Percentiles rank a stretch among this genome's conserved stretches.
These are phyloP conservation scores for Urtica urens DNA, from an alignment of 306 rosid genomes.

Conservation along the genomic window DNA sequence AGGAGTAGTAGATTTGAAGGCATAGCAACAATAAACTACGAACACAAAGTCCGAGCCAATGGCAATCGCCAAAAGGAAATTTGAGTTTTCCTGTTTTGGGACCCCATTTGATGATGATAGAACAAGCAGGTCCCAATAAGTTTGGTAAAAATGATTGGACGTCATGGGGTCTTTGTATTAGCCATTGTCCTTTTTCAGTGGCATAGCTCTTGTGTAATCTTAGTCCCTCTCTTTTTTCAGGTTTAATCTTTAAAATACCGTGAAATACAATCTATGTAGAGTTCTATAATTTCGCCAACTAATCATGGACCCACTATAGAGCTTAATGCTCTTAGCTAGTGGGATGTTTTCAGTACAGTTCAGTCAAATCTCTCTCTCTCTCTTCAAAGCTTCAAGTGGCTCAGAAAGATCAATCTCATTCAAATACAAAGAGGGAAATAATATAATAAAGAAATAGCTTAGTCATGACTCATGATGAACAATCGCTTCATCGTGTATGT, in stretches of 20 bases:
- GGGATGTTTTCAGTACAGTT: background rate
- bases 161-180: constrained; percentile 7
- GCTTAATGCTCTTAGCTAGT: background rate
- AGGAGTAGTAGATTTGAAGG: constrained; percentile 25
- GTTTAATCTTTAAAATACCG: background rate
- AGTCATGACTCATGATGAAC: too few species aligned
- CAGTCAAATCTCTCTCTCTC: background rate
- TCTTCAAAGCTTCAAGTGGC: background rate
- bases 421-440: background rate
- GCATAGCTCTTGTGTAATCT: background rate
- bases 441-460: too few species aligned
- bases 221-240: too few species aligned
- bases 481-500: too few species aligned
- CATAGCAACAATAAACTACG: background rate
- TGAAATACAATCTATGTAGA: background rate
- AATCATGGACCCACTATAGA: background rate
- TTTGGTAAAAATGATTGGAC: background rate
- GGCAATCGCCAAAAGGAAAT: constrained; percentile 3
- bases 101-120: too few species aligned
- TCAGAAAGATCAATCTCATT: background rate
- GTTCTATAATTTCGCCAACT: background rate
- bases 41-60: constrained; percentile 14
- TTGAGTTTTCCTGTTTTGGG: constrained; percentile 19
- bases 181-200: constrained; percentile 5
- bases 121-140: background rate